Evolutionary conservation across 2,329 filamentous ascomycete species (phyloP), one percentile per base, ranked within the genome.

Genomic region (Calonectria pauciramosa): DNA sequence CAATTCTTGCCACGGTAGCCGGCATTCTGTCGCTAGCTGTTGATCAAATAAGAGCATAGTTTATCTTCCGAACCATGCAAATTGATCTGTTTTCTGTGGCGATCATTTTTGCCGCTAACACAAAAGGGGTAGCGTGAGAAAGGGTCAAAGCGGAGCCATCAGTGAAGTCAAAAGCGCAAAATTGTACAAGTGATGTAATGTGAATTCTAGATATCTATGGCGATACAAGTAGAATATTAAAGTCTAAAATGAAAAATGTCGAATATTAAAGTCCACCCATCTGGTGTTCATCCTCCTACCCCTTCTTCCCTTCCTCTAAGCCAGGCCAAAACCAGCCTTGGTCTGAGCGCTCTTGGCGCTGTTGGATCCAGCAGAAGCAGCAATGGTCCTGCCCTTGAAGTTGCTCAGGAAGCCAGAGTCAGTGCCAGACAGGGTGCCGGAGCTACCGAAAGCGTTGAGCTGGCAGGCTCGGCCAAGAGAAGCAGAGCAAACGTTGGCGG

Each of bases 371-470:
- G 75, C 72, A 20, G 88, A 86, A 69, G 84, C 77, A 7, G 89
- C 89, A 77, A 90, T 82, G 76, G 86, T 89, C 86, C 89, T 88
- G 68, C 88, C 88, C 52, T 82, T 80, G 80, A 91, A 91, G 76
- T 87, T 84, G 65, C 79, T 67, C 65, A 91, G 78, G 83, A 91
- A 88, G 54, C 79, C 82, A 8, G 86, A 86, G 77, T 90, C 88
- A 16, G 82, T 77, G 68, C 84, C 81, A 54, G 64, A 74, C 70
- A 88, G 83, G 23, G 78, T 80, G 28, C 84, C 84, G 8, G 84
- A 85, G 77, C 76, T 81, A 52, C 84, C 84, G 73, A 86, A 87
- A 28, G 84, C 85, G 81, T 91, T 92, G 59, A 85, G n/a, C 82
- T 88, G 80, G 82, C 90, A 91, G 49, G 76, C 79, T 71, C 84